Evolutionary conservation across 2,329 filamentous ascomycete genomes (phyloP), one percentile per base, ranked within the genome.

Genomic region (Diplocarpon mali): DNA sequence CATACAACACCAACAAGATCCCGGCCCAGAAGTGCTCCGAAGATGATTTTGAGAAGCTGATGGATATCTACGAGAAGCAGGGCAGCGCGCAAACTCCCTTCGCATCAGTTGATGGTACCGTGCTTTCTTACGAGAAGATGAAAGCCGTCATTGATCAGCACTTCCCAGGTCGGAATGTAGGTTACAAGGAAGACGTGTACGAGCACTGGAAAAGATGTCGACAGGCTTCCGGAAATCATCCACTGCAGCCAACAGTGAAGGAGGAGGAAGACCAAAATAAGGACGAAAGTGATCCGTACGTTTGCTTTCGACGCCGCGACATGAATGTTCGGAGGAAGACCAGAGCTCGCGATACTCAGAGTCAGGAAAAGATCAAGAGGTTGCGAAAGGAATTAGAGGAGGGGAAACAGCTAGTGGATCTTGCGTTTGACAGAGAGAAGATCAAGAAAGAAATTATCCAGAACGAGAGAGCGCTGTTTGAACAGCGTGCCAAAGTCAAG

Each of bases 261-360:
- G 92, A 95, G 54, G 92, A 98, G 68, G 93, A 82, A 38, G 87
- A 92, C 52, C 84, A 87, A 61, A 90, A 96, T 53, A 93, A 83
- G 49, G 92, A 98, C 64, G 92, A 98, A 62, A 79, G 85, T 57
- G 92, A 98, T 66, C 92, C 92, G 39, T 98, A 95, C 67, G 89
- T 98, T 59, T 98, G 92, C 67, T 98, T 98, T 76, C 80, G 92
- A 62, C 80, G 92, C 56, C 85, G 92, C 52, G 92, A 98, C 66
- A 85, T 94, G 38, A 83, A 92, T 46, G 87, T 94, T 63, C 90
- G 88, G 40, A 84, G 92, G 57, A 98, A 96, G 69, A 98, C 92
- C 31, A 78, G 92, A 60, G 87, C 86, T 55, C 80, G 92, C 60
- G 92, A 98, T 69, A 86, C 86, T 30, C 90, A 95, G 65, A 87